Evolutionary conservation across 805 yeast species (phyloP).

Genomic region (Lipomyces yamanashiensis): DNA sequence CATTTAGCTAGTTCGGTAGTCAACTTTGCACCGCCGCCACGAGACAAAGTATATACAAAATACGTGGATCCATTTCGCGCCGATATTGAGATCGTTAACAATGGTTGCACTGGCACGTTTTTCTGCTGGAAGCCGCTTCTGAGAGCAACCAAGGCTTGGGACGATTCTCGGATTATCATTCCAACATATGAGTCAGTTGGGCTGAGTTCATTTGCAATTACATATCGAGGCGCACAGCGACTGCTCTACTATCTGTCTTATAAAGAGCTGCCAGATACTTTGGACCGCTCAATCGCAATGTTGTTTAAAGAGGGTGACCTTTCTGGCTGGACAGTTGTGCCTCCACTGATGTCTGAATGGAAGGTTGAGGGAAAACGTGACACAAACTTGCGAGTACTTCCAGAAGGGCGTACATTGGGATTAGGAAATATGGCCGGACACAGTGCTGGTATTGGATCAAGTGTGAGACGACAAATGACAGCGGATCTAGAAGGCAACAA

Average conservation of each 20-base stretch:
- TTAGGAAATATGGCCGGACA: slow-evolving; percentile 2
- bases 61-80: slow-evolving; percentile 17
- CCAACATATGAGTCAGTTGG: slow-evolving; percentile 23
- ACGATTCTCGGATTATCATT: slow-evolving; percentile 7
- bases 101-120: slow-evolving; percentile 4
- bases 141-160: background rate
- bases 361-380: slow-evolving; percentile 15
- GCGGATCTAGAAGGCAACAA: background rate
- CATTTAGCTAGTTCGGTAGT: slow-evolving; percentile 14
- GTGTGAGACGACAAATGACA: slow-evolving; percentile 4
- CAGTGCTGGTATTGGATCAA: slow-evolving; percentile 2
- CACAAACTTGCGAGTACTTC: slow-evolving; percentile 9
- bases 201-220: slow-evolving; percentile 14
- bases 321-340: slow-evolving; percentile 18
- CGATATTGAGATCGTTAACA: slow-evolving; percentile 1
- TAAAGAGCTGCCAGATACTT: slow-evolving; percentile 14
- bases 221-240: slow-evolving; percentile 25
- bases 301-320: slow-evolving; percentile 9
- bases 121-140: slow-evolving; percentile 17
- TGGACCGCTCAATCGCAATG: slow-evolving; percentile 16
- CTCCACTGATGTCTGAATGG: slow-evolving; percentile 25
- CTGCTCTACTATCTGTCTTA: slow-evolving; percentile 21
- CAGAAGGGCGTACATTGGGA: background rate
- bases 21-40: slow-evolving; percentile 7
- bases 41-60: background rate